Evolutionary conservation across 495 filamentous ascomycete species (phyloP).

Genomic region (Penicillium ucsense): DNA sequence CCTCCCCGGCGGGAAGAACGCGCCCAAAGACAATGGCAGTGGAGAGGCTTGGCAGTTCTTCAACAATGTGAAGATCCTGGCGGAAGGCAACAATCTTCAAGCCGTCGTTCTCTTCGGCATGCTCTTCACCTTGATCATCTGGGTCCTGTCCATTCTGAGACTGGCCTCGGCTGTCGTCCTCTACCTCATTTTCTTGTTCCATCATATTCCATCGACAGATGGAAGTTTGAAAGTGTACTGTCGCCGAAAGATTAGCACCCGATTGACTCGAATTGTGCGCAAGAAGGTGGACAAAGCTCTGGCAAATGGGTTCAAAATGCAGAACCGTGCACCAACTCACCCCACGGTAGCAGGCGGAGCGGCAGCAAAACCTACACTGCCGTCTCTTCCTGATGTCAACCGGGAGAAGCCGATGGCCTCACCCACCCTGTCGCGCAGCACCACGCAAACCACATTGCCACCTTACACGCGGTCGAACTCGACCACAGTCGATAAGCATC

Average conservation of each 20-base stretch:
- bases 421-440: constrained; percentile 52
- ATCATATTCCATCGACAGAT: constrained; percentile 71
- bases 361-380: constrained; percentile 54
- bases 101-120: constrained; percentile 78
- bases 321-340: constrained; percentile 43
- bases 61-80: constrained; percentile 63
- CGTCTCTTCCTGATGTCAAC: constrained; percentile 52
- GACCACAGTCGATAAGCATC: constrained; percentile 3
- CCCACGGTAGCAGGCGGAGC: constrained; percentile 42
- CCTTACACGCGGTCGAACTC: constrained; percentile 19
- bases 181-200: constrained; percentile 82
- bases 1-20: constrained; percentile 47
- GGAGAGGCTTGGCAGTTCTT: constrained; percentile 54
- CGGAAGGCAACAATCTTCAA: constrained; percentile 59
- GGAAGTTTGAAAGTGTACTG: constrained; percentile 78
- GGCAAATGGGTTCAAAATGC: constrained; percentile 57
- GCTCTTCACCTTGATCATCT: constrained; percentile 84
- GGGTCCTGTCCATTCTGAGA: constrained; percentile 71
- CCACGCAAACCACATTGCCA: constrained; percentile 58
- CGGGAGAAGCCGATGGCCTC: constrained; percentile 48
- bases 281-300: constrained; percentile 79
- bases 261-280: constrained; percentile 70
- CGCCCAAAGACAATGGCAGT: constrained; percentile 37
- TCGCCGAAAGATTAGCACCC: constrained; percentile 74
- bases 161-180: constrained; percentile 62